Percentiles rank a stretch among this genome's conserved stretches.
phyloP scores from a whole-genome alignment of 23 red algal species.

The Rhodosorus marinus region DNA sequence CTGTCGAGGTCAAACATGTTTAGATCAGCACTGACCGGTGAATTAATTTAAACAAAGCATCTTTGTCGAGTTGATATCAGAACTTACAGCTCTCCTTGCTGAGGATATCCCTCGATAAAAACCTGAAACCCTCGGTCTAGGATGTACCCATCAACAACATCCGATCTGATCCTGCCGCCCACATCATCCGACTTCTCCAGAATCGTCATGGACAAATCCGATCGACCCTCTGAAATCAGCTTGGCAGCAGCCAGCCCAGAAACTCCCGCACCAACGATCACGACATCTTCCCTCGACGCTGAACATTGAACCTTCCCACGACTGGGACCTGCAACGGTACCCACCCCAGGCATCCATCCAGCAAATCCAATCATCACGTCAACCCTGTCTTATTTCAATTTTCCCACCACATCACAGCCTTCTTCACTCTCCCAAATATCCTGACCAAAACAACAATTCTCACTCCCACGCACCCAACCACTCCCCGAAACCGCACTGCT shows the following conservation, averaged over 20 bases:
- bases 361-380: too few species aligned
- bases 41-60: not conserved
- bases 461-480: too few species aligned
- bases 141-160: slow-evolving; percentile 46
- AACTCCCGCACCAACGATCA: slow-evolving; percentile 75
- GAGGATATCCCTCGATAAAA: slow-evolving; percentile 77
- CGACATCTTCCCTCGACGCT: slow-evolving; percentile 14
- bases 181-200: slow-evolving; percentile 55
- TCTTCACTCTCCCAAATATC: too few species aligned
- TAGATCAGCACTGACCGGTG: too few species aligned
- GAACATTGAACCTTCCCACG: too few species aligned
- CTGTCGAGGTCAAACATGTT: slow-evolving; percentile 11
- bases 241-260: slow-evolving; percentile 50
- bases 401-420: too few species aligned
- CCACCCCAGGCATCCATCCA: too few species aligned
- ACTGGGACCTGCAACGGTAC: too few species aligned
- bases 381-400: too few species aligned
- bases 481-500: too few species aligned
- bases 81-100: slow-evolving; percentile 15
- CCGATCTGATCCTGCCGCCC: slow-evolving; percentile 68
- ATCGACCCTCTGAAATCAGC: slow-evolving; percentile 10
- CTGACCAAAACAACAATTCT: too few species aligned
- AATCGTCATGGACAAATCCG: slow-evolving; percentile 11
- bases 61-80: too few species aligned
- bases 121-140: slow-evolving; percentile 97